Evolutionary conservation across 495 filamentous ascomycete genomes (phyloP), one percentile per base, ranked within the genome.

Genomic region (Trichoderma asperelloides): DNA sequence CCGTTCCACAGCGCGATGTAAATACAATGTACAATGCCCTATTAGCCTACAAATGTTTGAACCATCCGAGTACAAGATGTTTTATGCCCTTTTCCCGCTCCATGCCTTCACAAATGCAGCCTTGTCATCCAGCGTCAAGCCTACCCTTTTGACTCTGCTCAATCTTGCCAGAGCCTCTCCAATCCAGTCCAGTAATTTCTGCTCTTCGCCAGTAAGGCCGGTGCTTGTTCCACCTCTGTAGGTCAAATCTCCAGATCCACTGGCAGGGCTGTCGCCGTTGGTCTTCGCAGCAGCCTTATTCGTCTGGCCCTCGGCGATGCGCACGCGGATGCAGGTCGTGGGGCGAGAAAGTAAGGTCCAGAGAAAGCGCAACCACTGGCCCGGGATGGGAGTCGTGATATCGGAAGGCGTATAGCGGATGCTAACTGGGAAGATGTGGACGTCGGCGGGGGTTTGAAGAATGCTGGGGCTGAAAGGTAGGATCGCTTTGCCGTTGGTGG

Each of bases 401-500:
- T 99, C 96, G 8, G 87, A 82, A 0, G 92, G 89, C 0, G 91
- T 90, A 73, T 98, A 98, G 9, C 92, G 86, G 67, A 99, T 77
- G 73, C 87, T 95, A 63, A 97, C 82, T 11, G 95, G 94, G 78
- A 94, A 98, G 69, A 99, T 90, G 72, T 86, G 87, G 4, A 84
- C 85, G 40, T 83, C 76, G 23, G 83, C 69, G 0, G 90, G 87
- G 0, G 85, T 82, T 16, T 84, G 82, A 1, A 93, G 78, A 1
- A 99, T 82, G 49, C 86, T 86, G 0, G 87, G 89, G 51, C 88
- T 89, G 66, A 97, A 85, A 0, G 91, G 88, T 6, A 99, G 78
- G 71, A 98, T 94, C n/a, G 87, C 95, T 63, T 89, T 86, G 65
- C 93, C 92, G 74, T 98, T 98, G 39, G 93, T 96, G 1, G 94